Base-by-base conservation (phyloP, 345 rosid species). In the Moringa oleifera region DNA sequence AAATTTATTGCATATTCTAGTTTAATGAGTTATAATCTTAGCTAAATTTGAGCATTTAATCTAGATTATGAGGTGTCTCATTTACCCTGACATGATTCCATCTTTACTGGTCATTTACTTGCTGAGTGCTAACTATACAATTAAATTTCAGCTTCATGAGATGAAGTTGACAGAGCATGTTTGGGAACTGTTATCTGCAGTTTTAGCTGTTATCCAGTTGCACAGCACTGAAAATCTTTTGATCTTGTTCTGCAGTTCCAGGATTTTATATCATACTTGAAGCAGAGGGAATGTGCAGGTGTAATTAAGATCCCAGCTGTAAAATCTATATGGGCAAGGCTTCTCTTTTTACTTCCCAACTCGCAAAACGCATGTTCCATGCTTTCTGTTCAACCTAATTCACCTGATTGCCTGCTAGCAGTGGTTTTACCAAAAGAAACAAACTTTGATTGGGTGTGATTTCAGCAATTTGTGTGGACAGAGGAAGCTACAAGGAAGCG, bases 241-340 rank as follows among this genome's bases (percentile, higher is more conserved):
- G 12, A 20, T 66, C 22, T 60, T 58, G 12, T 23, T 66, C 22
- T 69, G 71, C 88, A 94, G 99, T 84, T 90, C 76, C 92, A 85
- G 84, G 96, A 90, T 71, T 94, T 90, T 74, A 84, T 84, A 63
- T 73, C 93, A 20, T 88, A 94, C 83, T 79, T 94, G 84, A 90
- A 79, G 85, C 99, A 86, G 81, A 82, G 96, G 71, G 91, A 86
- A 20, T 94, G 99, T 66, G 97, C 99, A 0, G 99, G 99, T 70
- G 99, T 94, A 28, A 94, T 94, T 65, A 94, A 86, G 77, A 80
- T 94, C 67, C 97, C 97, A 23, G 85, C 83, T n/a, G 57, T 70
- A 55, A 85, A 73, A 66, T 77, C 90, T 54, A 72, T 88, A 61
- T 90, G 99, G 99, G 75, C 95, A 45, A 85, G 99, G 86, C 96